Base-by-base conservation (phyloP, 2,329 filamentous ascomycete genomes). In the Scorias spongiosa region DNA sequence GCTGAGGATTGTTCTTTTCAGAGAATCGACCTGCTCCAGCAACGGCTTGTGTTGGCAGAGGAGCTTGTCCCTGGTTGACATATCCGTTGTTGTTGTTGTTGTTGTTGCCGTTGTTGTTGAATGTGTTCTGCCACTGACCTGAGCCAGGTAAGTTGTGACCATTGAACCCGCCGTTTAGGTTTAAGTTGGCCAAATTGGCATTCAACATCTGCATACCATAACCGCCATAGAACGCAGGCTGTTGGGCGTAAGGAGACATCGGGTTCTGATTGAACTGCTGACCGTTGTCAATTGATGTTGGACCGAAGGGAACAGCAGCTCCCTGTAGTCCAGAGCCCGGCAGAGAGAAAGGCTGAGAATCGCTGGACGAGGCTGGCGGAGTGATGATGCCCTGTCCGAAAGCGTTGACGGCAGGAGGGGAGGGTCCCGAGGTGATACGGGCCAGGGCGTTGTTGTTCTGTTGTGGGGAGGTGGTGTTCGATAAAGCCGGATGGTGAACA, bases 241-340 rank as follows among this genome's bases (percentile, higher is more conserved):
- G 51, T 42, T 48, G 47, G 44, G 43, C 48, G 49, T 54, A 58
- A 14, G 54, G 51, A 42, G 54, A 47, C 52, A 59, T 57, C 45
- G 45, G 46, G 5, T 30, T 18, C 55, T 44, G 38, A 56, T 47
- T 17, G 53, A 59, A 11, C 67, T 68, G 29, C 73, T 60, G 28
- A 74, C 65, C 10, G 40, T 58, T 51, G 28, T 54, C 46, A 36
- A 44, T 38, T n/a, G 20, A 40, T 37, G 50, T 45, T 9, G 84
- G 81, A 7, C 83, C 84, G 58, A 93, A 95, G 0, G 86, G 74
- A 39, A 82, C 70, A 44, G 85, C 84, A 59, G 74, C 88, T 40
- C 80, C 81, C 54, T 95, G 88, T 32, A 95, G 71, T 39, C 76
- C 77, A 39, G 85, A 84, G 46, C 80, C 74, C 47, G 81, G 72